A percentile compares a stretch with the other conserved stretches of the same genome.
Conservation (phyloP, 2,329 filamentous ascomycete genomes). For the Cercospora berteroae region DNA sequence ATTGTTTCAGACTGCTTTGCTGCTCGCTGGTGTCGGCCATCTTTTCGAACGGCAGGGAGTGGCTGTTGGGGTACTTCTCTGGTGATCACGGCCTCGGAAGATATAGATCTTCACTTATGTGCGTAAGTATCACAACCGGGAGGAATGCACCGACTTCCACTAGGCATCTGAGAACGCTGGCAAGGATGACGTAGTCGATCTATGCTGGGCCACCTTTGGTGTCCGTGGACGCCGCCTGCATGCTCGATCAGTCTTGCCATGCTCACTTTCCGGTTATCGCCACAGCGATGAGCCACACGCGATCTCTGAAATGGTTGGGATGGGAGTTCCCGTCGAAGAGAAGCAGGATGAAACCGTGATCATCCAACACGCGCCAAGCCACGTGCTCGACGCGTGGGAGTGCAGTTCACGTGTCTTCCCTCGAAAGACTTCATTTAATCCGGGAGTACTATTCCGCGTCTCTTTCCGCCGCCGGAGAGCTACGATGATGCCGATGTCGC, state of each 20-base stretch:
- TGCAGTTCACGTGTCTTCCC: background rate
- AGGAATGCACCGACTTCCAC: background rate
- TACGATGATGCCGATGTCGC: background rate
- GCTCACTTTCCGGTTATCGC: background rate
- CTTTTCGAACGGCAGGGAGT: background rate
- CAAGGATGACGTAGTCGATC: conserved; percentile 7
- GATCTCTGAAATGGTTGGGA: background rate
- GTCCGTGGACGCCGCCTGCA: background rate
- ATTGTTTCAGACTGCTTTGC: conserved; percentile 33
- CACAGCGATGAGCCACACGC: background rate
- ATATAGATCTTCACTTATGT: background rate
- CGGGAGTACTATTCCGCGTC: no score
- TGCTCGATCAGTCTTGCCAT: background rate
- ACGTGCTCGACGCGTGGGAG: background rate
- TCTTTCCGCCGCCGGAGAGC: background rate
- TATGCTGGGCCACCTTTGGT: background rate
- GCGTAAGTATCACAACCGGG: background rate
- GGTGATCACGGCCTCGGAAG: background rate
- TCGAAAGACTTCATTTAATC: no score
- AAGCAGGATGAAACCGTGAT: background rate
- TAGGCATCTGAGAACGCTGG: background rate
- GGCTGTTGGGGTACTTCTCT: background rate
- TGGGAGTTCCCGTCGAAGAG: background rate
- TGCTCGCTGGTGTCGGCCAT: conserved; percentile 28
- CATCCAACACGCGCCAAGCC: background rate